A percentile compares a stretch with the other conserved stretches of the same genome.
Conservation (phyloP, 83 land plant species). For the Isoetes engelmannii region DNA sequence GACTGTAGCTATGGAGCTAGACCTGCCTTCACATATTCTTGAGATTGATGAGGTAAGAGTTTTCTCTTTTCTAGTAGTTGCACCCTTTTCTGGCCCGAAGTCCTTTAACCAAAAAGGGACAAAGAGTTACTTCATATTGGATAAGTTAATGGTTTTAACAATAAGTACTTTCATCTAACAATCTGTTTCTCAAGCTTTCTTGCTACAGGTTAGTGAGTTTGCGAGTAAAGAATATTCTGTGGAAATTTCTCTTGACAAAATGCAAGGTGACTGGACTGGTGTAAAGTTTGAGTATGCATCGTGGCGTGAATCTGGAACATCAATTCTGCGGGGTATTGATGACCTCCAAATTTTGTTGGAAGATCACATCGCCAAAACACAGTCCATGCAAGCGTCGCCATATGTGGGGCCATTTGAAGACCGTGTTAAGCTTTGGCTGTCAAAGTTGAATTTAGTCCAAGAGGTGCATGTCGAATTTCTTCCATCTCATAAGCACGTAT, state of each 20-base stretch:
- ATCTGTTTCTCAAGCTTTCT: not conserved
- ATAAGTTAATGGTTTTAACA: not conserved
- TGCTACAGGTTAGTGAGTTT: conserved; percentile 33
- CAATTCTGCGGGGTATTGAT: conserved; percentile 34
- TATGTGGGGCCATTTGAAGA: conserved; percentile 42
- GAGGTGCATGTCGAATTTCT: conserved; percentile 15
- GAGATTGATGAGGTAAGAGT: conserved; percentile 31
- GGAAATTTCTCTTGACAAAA: conserved; percentile 33
- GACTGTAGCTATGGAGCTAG: conserved; percentile 19
- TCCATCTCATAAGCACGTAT: not conserved
- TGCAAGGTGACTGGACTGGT: conserved; percentile 38
- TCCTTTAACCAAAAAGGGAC: not conserved
- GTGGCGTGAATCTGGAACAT: conserved; percentile 31
- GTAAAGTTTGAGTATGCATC: conserved; percentile 31
- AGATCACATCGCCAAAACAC: conserved; percentile 40
- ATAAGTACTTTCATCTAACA: not conserved
- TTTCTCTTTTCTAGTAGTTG: not conserved
- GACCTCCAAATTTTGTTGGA: conserved; percentile 33
- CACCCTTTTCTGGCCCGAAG: not conserved
- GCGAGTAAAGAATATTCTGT: conserved; percentile 36
- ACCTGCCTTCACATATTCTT: conserved; percentile 19
- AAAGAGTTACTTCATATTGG: too few relatives aligned
- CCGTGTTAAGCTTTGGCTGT: conserved; percentile 41
- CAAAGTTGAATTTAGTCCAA: conserved; percentile 29
- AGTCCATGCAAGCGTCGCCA: conserved; percentile 39